Evolutionary conservation across 345 rosid species (phyloP).

Genomic region (Camelina sativa): DNA sequence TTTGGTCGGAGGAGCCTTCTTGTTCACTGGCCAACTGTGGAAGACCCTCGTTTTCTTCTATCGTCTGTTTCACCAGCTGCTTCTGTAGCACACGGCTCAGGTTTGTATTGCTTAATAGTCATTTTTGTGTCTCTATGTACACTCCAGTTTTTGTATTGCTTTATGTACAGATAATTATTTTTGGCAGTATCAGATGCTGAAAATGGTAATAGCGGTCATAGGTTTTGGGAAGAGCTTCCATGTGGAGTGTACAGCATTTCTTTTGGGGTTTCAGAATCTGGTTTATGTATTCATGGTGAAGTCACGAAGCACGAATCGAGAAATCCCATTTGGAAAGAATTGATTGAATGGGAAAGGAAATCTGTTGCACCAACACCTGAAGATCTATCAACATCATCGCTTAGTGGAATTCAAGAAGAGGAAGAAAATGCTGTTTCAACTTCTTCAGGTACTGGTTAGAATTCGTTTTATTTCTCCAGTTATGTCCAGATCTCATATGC

Average conservation of each 20-base stretch:
- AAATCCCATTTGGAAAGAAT: conserved; percentile 52
- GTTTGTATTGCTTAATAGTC: conserved; percentile 44
- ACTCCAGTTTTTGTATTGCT: neutral
- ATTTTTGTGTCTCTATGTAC: conserved; percentile 7
- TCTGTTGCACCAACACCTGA: conserved; percentile 59
- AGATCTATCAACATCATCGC: conserved; percentile 42
- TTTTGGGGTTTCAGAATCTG: conserved; percentile 44
- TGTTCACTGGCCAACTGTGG: conserved; percentile 81
- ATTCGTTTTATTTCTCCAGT: neutral
- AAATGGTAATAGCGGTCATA: conserved; percentile 46
- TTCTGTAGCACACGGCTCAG: conserved; percentile 16
- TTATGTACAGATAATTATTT: too few relatives aligned
- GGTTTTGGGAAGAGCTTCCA: conserved; percentile 89
- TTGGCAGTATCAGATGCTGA: conserved; percentile 56
- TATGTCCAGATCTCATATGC: conserved; percentile 10
- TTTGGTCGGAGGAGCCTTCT: conserved; percentile 93
- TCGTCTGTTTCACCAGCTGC: conserved; percentile 71
- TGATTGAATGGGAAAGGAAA: conserved; percentile 77
- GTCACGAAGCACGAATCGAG: conserved; percentile 72
- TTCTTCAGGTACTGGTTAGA: conserved; percentile 39
- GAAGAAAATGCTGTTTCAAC: conserved; percentile 16
- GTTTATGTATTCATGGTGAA: conserved; percentile 52
- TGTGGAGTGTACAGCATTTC: conserved; percentile 80
- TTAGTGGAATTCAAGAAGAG: conserved; percentile 18
- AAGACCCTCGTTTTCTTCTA: conserved; percentile 66